Base-by-base conservation (phyloP, 352 stramenopile genomes). In the Detonula confervacea region DNA sequence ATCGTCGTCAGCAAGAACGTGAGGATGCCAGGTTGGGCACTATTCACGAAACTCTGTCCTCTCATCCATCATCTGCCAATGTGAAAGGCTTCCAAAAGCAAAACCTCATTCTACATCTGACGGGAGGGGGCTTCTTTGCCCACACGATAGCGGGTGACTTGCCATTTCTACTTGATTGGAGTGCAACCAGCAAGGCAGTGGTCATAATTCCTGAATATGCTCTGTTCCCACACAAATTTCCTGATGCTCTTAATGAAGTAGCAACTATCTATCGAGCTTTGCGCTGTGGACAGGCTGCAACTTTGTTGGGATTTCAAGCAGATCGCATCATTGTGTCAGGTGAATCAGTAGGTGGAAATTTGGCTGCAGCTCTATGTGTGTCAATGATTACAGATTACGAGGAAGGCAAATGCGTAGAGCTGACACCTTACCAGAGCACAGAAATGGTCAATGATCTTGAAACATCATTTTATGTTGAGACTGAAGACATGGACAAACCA, bases 171-270 rank as follows among this genome's bases (percentile, higher is more conserved):
- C 51, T 90, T 25, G 89, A 94, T 77, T 94, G 89, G 89, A 89
- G 77, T 57, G 71, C 74, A 60, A 65, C 75, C 4, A 89, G 84
- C 16, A 80, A 90, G 46, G 76, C 87, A 46, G 77, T 92, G 11
- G 78, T 94, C 1, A 87, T 94, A 57, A 86, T 88, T 37, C 89
- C 89, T 37, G 89, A 94, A 72, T 94, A 92, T 74, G 67, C 77
- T 12, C 70, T 94, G 20, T 77, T 92, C 9, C 89, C 89, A 52
- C 74, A 94, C 62, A 72, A 82, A n/a, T 94, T 88, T 67, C 89
- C 89, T 14, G 59, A 80, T 54, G 86, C 87, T 20, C 63, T 94
- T 37, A 71, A 81, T 18, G 72, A 94, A 74, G 70, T 90, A 6
- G 69, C 49, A 25, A 54, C 62, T 27, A 77, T 92, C 24, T 94